Evolutionary conservation across 2,329 filamentous ascomycete species (phyloP), one percentile per base, ranked within the genome.

Genomic region (Cladobotryum mycophilum): DNA sequence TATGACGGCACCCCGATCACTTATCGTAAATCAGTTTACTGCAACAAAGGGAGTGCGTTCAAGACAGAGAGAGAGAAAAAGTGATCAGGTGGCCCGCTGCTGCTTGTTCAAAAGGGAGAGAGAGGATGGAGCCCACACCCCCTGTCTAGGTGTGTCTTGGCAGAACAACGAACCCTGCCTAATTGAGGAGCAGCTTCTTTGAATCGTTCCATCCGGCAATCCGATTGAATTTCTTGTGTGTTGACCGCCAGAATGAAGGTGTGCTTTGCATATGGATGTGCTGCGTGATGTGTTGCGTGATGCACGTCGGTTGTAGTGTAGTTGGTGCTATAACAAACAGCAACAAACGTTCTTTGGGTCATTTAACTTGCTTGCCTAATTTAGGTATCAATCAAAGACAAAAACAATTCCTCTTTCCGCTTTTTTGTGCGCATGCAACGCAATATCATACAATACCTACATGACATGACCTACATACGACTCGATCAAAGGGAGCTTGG

Each of bases 101-200:
- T 45, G 41, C 38, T 22, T 25, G 22, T 25, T 25, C 50, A n/a
- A n/a, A 44, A 34, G 41, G 41, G 36, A 38, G 36, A 49, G 15
- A n/a, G 13, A 40, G 8, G 36, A 49, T 20, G 17, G 13, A 40
- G 8, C 25, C 25, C 6, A 20, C 20, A 20, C 25, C 50, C 50
- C 50, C 36, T 44, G 50, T 45, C 41, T 49, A 14, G 50, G 50
- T 45, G 41, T 22, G 50, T 15, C 50, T 52, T 52, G 50, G 50
- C 50, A 37, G 44, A 43, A 43, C 20, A 33, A 33, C 20, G n/a
- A 45, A 33, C 49, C 45, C 40, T 42, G 45, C 36, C 36, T n/a
- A 38, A 38, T n/a, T 38, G 14, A 18, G 14, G 17, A 38, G 37
- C 36, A 47, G 45, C 45, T 38, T 47, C 45, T 30, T 47, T 22